Evolutionary conservation across 305 asterid species (phyloP).

Genomic region (Stenogyne calaminthoides): DNA sequence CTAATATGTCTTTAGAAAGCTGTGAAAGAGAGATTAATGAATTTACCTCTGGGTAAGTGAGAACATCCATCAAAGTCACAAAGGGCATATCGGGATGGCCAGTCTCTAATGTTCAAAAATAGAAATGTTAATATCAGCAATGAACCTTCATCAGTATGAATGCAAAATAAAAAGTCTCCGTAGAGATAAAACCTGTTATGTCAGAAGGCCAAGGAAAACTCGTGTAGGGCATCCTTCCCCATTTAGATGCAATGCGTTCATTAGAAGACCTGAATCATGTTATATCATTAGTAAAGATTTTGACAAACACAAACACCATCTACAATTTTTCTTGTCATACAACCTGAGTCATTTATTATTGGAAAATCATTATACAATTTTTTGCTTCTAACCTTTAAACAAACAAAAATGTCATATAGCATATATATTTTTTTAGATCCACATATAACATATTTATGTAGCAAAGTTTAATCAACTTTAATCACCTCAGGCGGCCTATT

Average conservation of each 20-base stretch:
- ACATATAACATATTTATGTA: background rate
- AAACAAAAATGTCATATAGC: background rate
- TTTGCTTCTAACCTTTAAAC: background rate
- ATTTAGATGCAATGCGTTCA: constrained; percentile 52
- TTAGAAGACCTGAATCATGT: constrained; percentile 45
- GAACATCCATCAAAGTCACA: constrained; percentile 73
- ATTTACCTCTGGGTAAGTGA: constrained; percentile 66
- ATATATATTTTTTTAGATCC: too few relatives aligned
- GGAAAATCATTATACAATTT: constrained; percentile 1
- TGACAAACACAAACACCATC: constrained; percentile 10
- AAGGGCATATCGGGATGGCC: constrained; percentile 53
- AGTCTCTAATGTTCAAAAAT: constrained; percentile 53
- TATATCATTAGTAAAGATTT: background rate
- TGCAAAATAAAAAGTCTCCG: constrained; percentile 25
- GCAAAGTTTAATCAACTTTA: constrained; percentile 17
- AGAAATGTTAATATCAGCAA: constrained; percentile 15
- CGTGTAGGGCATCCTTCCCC: constrained; percentile 64
- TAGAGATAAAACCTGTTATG: constrained; percentile 55
- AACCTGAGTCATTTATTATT: background rate
- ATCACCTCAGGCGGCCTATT: constrained; percentile 53
- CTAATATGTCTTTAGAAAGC: background rate
- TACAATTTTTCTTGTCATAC: constrained; percentile 11
- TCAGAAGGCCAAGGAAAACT: constrained; percentile 67
- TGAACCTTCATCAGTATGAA: constrained; percentile 11
- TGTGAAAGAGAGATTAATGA: background rate